Evolutionary conservation across 345 rosid genomes (phyloP).

Genomic region (Stellera chamaejasme): DNA sequence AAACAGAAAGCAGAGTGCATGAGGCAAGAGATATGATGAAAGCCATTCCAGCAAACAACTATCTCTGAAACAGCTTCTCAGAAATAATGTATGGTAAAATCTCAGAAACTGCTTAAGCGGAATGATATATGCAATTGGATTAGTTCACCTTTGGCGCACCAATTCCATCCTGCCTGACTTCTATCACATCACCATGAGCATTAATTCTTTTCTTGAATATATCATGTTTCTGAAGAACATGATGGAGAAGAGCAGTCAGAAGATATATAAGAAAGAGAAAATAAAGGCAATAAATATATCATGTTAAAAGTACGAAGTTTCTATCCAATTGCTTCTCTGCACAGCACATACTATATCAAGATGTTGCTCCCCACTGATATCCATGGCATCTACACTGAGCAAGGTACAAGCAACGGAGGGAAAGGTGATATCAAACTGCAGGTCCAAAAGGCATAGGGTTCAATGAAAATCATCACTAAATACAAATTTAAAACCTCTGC

Average conservation of each 20-base stretch:
- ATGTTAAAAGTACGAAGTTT: background rate
- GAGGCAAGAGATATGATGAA: background rate
- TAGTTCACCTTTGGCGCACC: constrained; percentile 27
- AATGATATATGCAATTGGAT: too few relatives aligned
- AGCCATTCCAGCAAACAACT: background rate
- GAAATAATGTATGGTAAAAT: too few relatives aligned
- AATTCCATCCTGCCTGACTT: constrained; percentile 48
- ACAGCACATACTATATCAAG: constrained; percentile 48
- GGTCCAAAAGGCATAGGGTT: constrained; percentile 6
- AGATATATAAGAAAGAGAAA: background rate
- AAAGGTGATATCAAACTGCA: constrained; percentile 64
- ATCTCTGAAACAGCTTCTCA: background rate
- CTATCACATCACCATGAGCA: constrained; percentile 45
- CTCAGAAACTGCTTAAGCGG: too few relatives aligned
- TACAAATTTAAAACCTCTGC: background rate
- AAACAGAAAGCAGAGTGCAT: background rate
- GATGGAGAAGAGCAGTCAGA: background rate
- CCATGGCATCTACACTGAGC: constrained; percentile 72
- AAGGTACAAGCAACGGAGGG: constrained; percentile 58
- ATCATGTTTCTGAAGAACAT: constrained; percentile 48
- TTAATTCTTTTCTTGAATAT: constrained; percentile 56
- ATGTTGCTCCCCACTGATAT: constrained; percentile 74
- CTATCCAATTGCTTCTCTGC: background rate
- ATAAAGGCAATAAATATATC: too few relatives aligned
- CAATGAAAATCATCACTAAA: background rate